These are phyloP conservation scores for Hypericum androsaemum DNA, from an alignment of 345 rosid species.

Conservation along the genomic window DNA sequence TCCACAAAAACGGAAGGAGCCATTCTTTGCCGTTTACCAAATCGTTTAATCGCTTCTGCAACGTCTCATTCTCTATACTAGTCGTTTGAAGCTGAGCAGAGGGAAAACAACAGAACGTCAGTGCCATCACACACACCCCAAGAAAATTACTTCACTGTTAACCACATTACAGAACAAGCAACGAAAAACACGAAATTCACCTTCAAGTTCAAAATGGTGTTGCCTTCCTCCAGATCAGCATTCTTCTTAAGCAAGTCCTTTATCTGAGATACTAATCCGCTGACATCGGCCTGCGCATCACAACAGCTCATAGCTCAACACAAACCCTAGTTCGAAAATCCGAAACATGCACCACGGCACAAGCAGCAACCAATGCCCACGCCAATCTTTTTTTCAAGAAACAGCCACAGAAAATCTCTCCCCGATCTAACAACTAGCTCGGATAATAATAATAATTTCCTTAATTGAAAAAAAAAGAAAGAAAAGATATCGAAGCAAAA, in stretches of 20 bases:
- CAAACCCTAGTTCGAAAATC: too few relatives aligned
- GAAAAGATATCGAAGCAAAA: not conserved
- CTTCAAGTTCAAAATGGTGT: conserved; percentile 40
- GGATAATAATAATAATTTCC: too few relatives aligned
- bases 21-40: conserved; percentile 34
- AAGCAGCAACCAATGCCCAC: too few relatives aligned
- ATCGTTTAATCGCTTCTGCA: conserved; percentile 50
- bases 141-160: not conserved
- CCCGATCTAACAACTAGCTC: too few relatives aligned
- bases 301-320: too few relatives aligned
- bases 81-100: conserved; percentile 50
- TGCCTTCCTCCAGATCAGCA: conserved; percentile 61
- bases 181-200: conserved; percentile 14
- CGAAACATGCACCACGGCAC: too few relatives aligned
- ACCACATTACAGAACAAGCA: too few relatives aligned
- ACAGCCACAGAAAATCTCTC: too few relatives aligned
- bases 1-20: not conserved
- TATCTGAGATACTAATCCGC: conserved; percentile 78
- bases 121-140: not conserved
- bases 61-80: conserved; percentile 45
- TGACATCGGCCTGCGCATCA: conserved; percentile 60
- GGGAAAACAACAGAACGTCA: conserved; percentile 10
- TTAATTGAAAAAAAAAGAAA: not conserved
- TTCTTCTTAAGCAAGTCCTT: conserved; percentile 64
- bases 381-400: too few relatives aligned